Evolutionary conservation across 805 yeast species (phyloP), one percentile per base, ranked within the genome.

Genomic region (Teunomyces pallodes): DNA sequence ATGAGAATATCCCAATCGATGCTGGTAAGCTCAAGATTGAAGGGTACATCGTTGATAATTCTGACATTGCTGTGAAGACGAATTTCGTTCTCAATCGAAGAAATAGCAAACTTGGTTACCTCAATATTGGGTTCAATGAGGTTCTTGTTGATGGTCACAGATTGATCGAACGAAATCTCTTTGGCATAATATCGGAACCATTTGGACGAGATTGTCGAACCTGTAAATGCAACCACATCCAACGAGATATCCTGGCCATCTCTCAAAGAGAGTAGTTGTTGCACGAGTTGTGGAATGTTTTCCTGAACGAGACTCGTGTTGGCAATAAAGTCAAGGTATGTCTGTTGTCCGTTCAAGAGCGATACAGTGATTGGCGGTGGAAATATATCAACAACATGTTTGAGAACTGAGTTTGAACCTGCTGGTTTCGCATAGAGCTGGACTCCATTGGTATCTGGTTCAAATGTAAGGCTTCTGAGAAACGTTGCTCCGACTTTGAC

Each of bases 1-100:
- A 70, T 40, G 8, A 58, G 53, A 1, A 69, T 32, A 36, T 62
- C 59, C 72, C 70, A 66, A 40, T 60, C 55, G 10, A 66, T 55
- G 6, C 55, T 29, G 5, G 49, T 58, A 7, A 69, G 39, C 3
- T 49, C 39, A 9, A 59, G 51, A 2, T 48, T 45, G 13, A 64
- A 33, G 0, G 66, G 62, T n/a, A 59, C 46, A 8, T 46, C 50
- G 10, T 46, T 50, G 3, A 50, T 51, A 2, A 58, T 29, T 8
- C 20, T 46, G 8, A 57, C 45, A 4, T 36, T 31, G n/a, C 50
- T 43, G 24, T 43, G 46, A 2, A 57, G 33, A 3, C 49, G 49
- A 17, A 55, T 45, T 3, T 47, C 51, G 14, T 28, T 28, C 13
- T 45, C 49, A 8, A 45, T 29, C 9, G 58, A 52, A 8, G 36